Percentiles rank a stretch among this genome's conserved stretches.
Evolutionary conservation across 768 basidiomycete species (phyloP).

Genomic region (Punctularia strigosozonata): DNA sequence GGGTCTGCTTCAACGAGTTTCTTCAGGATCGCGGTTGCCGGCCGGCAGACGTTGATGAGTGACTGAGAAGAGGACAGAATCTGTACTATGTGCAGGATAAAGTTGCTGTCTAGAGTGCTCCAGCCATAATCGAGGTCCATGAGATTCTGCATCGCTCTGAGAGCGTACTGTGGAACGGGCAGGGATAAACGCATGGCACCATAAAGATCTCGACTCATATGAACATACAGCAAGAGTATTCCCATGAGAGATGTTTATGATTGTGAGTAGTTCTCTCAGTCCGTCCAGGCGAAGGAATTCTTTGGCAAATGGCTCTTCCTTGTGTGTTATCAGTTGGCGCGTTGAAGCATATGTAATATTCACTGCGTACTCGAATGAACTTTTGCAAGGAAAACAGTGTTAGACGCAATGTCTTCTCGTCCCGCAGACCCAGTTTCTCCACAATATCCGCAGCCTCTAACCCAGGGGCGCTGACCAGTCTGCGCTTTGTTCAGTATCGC

Average conservation of each 20-base stretch:
- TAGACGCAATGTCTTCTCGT: conserved; percentile 49
- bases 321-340: conserved; percentile 5
- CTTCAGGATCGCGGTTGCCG: conserved; percentile 83
- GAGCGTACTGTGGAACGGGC: conserved; percentile 49
- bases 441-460: conserved; percentile 72
- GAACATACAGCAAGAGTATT: conserved; percentile 73
- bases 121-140: conserved; percentile 84
- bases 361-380: conserved; percentile 57
- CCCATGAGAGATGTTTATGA: conserved; percentile 57
- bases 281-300: conserved; percentile 72
- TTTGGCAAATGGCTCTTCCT: conserved; percentile 78
- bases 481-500: too few species aligned
- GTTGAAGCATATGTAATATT: too few species aligned
- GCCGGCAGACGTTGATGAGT: conserved; percentile 83
- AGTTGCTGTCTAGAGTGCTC: conserved; percentile 55
- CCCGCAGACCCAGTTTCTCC: conserved; percentile 50
- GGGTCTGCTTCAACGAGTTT: conserved; percentile 84
- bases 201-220: conserved; percentile 1
- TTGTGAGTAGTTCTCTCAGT: conserved; percentile 53
- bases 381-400: conserved; percentile 73
- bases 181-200: neutral
- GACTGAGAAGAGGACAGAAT: conserved; percentile 66
- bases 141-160: conserved; percentile 76
- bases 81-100: conserved; percentile 70
- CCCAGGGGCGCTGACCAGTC: conserved; percentile 69